Conservation (phyloP, 331 rosid genomes). For the Cydonia oblonga region DNA sequence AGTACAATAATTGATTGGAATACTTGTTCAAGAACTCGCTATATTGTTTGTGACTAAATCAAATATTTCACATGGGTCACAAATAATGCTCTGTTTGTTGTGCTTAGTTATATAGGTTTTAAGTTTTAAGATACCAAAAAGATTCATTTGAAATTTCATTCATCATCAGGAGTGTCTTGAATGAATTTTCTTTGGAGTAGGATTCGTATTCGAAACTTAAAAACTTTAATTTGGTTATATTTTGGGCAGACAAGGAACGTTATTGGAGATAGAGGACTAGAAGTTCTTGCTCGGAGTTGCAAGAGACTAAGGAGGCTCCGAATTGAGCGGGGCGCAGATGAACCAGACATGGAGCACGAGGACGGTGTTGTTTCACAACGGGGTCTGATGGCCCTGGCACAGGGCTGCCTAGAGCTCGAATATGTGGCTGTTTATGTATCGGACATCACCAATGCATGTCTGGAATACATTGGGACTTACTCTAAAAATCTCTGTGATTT, state of each 20-base stretch:
- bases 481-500: slow-evolving; percentile 72
- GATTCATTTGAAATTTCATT: background rate
- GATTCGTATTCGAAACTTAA: slow-evolving; percentile 4
- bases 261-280: slow-evolving; percentile 92
- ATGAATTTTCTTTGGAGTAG: background rate
- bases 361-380: slow-evolving; percentile 83
- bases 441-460: slow-evolving; percentile 62
- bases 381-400: slow-evolving; percentile 81
- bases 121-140: background rate
- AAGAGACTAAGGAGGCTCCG: too few species aligned
- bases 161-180: background rate
- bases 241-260: slow-evolving; percentile 65
- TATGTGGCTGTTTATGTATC: slow-evolving; percentile 83
- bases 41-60: background rate
- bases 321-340: too few species aligned
- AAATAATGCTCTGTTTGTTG: background rate
- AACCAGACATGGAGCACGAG: slow-evolving; percentile 69
- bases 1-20: background rate
- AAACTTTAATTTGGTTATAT: slow-evolving; percentile 7
- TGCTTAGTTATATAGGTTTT: background rate
- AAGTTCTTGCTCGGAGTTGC: background rate
- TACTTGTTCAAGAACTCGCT: background rate
- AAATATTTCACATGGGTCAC: background rate
- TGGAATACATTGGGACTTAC: slow-evolving; percentile 61
- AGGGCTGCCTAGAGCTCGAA: slow-evolving; percentile 81